Percentiles rank a stretch among this genome's conserved stretches.
Conservation (phyloP, 2,329 filamentous ascomycete genomes). For the Aspergillus chevalieri region DNA sequence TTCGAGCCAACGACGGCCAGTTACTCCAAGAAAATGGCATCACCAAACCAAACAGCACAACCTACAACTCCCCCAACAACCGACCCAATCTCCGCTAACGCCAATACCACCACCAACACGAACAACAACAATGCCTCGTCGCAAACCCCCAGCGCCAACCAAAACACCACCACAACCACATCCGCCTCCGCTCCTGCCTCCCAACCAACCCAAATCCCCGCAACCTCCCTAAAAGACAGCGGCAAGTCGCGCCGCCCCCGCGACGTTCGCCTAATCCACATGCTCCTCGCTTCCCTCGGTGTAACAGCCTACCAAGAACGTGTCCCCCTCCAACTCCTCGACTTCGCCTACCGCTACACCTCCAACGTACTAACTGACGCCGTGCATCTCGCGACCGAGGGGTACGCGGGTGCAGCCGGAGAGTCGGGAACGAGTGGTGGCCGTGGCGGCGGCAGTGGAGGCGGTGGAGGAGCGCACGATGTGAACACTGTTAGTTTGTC, state of each 20-base stretch:
- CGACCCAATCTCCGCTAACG: slow-evolving; percentile 26
- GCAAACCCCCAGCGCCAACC: slow-evolving; percentile 8
- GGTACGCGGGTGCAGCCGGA: slow-evolving; percentile 39
- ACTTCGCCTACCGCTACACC: slow-evolving; percentile 51
- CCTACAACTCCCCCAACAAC: slow-evolving; percentile 25
- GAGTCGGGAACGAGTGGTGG: slow-evolving; percentile 24
- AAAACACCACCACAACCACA: slow-evolving; percentile 13
- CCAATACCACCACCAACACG: slow-evolving; percentile 16
- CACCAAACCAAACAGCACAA: slow-evolving; percentile 26
- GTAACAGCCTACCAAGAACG: slow-evolving; percentile 48
- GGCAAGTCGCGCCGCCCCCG: slow-evolving; percentile 44
- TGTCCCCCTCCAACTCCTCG: slow-evolving; percentile 47
- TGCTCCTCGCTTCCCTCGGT: slow-evolving; percentile 45
- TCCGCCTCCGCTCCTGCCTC: slow-evolving; percentile 13
- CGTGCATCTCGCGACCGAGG: slow-evolving; percentile 46
- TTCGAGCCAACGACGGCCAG: background rate
- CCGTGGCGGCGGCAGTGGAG: slow-evolving; percentile 26
- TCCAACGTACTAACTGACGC: slow-evolving; percentile 48
- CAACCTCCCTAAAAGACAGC: slow-evolving; percentile 41
- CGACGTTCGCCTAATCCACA: slow-evolving; percentile 47
- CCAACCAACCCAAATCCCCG: slow-evolving; percentile 32
- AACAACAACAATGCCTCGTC: slow-evolving; percentile 13
- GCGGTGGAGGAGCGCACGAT: slow-evolving; percentile 36
- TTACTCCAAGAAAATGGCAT: slow-evolving; percentile 23
- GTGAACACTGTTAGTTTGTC: slow-evolving; percentile 50